phyloP scores from a whole-genome alignment of 2,329 filamentous ascomycete species.

The Alternaria brassicae region DNA sequence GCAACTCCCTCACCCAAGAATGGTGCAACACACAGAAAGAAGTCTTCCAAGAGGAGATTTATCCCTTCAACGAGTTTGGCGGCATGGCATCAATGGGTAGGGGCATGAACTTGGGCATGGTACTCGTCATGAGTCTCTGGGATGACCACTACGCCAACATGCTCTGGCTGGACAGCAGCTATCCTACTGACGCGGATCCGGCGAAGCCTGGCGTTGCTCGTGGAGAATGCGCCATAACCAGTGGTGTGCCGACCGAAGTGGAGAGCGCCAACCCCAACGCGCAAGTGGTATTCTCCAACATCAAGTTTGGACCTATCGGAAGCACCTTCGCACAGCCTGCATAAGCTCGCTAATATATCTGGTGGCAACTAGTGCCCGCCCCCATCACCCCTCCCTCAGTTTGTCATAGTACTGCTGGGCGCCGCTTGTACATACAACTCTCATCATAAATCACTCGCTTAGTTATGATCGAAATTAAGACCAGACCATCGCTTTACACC shows the following conservation, averaged over 20 bases:
- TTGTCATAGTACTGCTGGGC: not conserved
- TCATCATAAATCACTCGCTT: not conserved
- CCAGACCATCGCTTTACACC: not conserved
- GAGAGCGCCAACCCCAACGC: constrained; percentile 29
- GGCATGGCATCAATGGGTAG: constrained; percentile 63
- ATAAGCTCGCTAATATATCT: not conserved
- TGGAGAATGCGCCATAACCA: constrained; percentile 32
- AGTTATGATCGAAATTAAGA: not conserved
- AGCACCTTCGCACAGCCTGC: constrained; percentile 39
- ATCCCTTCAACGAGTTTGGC: constrained; percentile 63
- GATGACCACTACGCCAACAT: constrained; percentile 72
- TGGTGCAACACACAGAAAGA: constrained; percentile 41
- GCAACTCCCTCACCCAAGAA: constrained; percentile 38
- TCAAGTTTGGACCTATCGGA: constrained; percentile 42
- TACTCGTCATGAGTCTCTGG: constrained; percentile 67
- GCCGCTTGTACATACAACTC: not conserved
- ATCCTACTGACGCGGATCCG: constrained; percentile 56
- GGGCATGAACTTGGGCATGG: constrained; percentile 64
- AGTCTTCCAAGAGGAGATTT: constrained; percentile 41
- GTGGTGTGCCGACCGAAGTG: constrained; percentile 40
- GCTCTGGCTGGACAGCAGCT: constrained; percentile 75
- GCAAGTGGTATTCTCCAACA: constrained; percentile 37
- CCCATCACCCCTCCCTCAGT: not conserved
- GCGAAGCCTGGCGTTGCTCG: constrained; percentile 41
- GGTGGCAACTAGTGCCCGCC: not conserved